Percentiles rank a stretch among this genome's conserved stretches.
These are phyloP conservation scores for Nannochloropsis oceanica DNA, from an alignment of 108 stramenopile species.

Conservation along the genomic window DNA sequence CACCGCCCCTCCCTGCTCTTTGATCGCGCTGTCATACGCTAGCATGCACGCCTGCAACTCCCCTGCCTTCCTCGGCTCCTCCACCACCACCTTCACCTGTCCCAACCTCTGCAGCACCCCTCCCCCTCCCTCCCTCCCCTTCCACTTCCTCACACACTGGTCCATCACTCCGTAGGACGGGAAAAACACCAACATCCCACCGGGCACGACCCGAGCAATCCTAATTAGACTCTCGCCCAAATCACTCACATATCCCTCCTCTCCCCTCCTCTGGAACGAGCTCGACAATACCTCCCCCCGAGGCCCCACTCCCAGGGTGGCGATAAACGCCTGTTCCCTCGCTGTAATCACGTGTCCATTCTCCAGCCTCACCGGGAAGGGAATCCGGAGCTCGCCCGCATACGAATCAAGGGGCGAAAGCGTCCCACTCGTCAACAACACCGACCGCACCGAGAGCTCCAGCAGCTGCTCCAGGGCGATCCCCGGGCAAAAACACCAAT, in stretches of 20 bases:
- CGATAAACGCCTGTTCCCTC: constrained; percentile 35
- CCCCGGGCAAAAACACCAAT: constrained; percentile 94
- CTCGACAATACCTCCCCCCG: constrained; percentile 55
- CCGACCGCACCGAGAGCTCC: constrained; percentile 54
- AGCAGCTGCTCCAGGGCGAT: constrained; percentile 79
- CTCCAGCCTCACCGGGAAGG: constrained; percentile 70
- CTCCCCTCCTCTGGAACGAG: constrained; percentile 57
- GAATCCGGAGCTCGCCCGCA: constrained; percentile 66
- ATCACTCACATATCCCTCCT: constrained; percentile 67
- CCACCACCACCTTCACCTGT: constrained; percentile 49
- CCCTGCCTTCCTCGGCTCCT: constrained; percentile 60
- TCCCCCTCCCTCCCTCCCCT: background rate
- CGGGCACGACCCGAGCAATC: constrained; percentile 59
- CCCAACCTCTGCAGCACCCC: constrained; percentile 41
- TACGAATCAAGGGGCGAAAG: constrained; percentile 80
- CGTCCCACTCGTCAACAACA: constrained; percentile 83
- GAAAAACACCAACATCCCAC: constrained; percentile 89
- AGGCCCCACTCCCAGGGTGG: constrained; percentile 12
- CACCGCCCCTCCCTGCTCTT: constrained; percentile 55
- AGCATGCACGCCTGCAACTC: constrained; percentile 64
- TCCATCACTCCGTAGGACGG: constrained; percentile 67
- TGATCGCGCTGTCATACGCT: constrained; percentile 65
- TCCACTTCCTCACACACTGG: background rate
- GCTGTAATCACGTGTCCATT: constrained; percentile 81
- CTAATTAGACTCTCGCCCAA: constrained; percentile 69